Conservation (phyloP, 768 basidiomycete genomes). For the Russula abietina region DNA sequence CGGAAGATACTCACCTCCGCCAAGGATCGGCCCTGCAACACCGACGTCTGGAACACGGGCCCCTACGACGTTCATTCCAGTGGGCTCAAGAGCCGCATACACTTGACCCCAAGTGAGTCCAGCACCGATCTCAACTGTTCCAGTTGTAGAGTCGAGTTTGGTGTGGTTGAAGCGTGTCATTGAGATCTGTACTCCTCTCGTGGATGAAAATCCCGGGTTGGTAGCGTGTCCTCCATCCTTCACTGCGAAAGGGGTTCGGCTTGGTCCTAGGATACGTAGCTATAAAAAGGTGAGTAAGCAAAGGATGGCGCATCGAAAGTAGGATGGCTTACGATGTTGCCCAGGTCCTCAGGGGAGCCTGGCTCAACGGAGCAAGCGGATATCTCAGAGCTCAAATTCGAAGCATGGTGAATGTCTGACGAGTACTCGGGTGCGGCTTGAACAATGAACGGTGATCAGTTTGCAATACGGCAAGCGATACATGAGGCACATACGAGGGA, state of each 20-base stretch:
- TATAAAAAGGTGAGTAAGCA: not conserved
- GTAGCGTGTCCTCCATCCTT: conserved; percentile 28
- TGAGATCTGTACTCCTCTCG: conserved; percentile 27
- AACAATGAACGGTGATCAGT: too few species aligned
- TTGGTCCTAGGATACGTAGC: conserved; percentile 10
- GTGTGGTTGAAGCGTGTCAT: conserved; percentile 24
- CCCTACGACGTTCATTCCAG: too few species aligned
- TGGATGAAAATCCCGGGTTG: conserved; percentile 28
- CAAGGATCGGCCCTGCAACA: too few species aligned
- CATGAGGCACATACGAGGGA: too few species aligned
- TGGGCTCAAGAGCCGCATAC: too few species aligned
- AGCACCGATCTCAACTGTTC: conserved; percentile 17
- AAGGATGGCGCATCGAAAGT: not conserved
- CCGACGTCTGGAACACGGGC: too few species aligned
- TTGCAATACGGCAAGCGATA: not conserved
- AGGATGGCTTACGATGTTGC: conserved; percentile 1
- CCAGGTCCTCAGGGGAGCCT: not conserved
- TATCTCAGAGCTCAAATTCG: not conserved
- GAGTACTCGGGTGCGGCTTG: conserved; percentile 11
- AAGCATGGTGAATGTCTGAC: conserved; percentile 10
- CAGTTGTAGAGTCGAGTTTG: not conserved
- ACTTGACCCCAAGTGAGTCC: too few species aligned
- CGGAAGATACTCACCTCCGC: too few species aligned
- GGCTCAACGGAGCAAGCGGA: conserved; percentile 24
- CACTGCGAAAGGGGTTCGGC: conserved; percentile 5